Percentiles rank a stretch among this genome's conserved stretches.
These are phyloP conservation scores for Cymodocea nodosa DNA, from an alignment of 116 monocot genomes.

Conservation along the genomic window DNA sequence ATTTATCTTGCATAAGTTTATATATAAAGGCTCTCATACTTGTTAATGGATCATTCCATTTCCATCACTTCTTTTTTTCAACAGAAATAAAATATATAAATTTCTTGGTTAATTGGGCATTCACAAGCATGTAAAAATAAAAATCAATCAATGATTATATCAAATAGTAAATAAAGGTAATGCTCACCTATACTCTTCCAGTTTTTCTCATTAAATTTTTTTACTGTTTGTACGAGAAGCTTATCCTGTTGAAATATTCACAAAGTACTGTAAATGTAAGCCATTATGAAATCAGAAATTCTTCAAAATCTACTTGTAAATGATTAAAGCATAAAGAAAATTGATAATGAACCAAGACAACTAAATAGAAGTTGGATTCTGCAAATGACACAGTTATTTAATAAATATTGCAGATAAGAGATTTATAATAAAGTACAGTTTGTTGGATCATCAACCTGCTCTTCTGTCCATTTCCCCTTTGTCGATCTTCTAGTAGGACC, in stretches of 20 bases:
- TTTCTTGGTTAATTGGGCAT: background rate
- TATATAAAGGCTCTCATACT: too few species aligned
- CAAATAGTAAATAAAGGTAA: background rate
- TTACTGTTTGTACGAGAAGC: constrained; percentile 16
- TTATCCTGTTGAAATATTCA: constrained; percentile 21
- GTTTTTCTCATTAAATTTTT: constrained; percentile 17
- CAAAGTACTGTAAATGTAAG: background rate
- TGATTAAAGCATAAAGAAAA: background rate
- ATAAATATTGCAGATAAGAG: background rate
- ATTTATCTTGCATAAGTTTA: too few species aligned
- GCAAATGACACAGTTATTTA: too few species aligned
- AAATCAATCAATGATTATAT: background rate
- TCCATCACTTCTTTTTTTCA: background rate
- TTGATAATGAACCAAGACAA: background rate
- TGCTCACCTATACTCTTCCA: constrained; percentile 42
- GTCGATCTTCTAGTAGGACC: constrained; percentile 31
- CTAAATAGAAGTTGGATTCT: too few species aligned
- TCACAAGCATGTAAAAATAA: background rate
- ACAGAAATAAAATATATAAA: background rate
- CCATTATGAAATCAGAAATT: background rate
- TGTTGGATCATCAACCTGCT: constrained; percentile 18
- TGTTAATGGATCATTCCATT: too few species aligned
- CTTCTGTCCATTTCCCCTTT: constrained; percentile 31
- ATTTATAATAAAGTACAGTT: background rate
- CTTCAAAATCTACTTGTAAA: background rate